phyloP scores from a whole-genome alignment of 192 early-diverging fungal species.

The Chytriomyces sp. region DNA sequence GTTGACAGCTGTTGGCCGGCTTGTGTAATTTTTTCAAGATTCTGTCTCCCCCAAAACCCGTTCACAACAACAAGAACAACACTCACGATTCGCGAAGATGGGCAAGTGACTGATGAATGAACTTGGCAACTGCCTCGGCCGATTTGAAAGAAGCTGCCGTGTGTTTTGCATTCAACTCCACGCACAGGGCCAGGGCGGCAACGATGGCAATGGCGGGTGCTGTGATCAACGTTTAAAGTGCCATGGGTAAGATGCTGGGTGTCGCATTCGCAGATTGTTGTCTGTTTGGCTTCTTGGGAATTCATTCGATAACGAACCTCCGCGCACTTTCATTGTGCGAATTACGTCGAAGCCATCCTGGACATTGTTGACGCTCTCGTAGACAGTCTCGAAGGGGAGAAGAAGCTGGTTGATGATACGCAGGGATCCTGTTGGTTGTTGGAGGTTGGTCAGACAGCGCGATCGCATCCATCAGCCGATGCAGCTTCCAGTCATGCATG shows the following conservation, averaged over 20 bases:
- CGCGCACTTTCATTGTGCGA: constrained; percentile 82
- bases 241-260: background rate
- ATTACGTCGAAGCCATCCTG: constrained; percentile 85
- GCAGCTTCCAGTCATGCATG: background rate
- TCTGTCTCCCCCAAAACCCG: background rate
- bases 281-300: background rate
- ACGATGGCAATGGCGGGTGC: constrained; percentile 98
- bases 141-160: constrained; percentile 29
- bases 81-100: constrained; percentile 52
- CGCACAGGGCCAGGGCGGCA: constrained; percentile 86
- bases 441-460: too few relatives aligned
- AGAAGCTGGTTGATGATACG: constrained; percentile 90
- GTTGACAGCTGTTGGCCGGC: constrained; percentile 96
- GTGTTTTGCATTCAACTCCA: constrained; percentile 64
- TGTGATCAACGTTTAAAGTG: background rate
- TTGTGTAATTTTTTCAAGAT: constrained; percentile 49
- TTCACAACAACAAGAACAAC: background rate
- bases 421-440: constrained; percentile 52
- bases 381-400: constrained; percentile 83
- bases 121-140: constrained; percentile 50
- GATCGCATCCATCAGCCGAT: background rate
- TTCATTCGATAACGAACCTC: constrained; percentile 41
- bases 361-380: constrained; percentile 67
- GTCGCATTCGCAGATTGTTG: background rate
- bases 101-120: constrained; percentile 66